Evolutionary conservation across 1,139 yeast species (phyloP), one percentile per base, ranked within the genome.

Genomic region (Nakaseomyces kungkrabaensis): DNA sequence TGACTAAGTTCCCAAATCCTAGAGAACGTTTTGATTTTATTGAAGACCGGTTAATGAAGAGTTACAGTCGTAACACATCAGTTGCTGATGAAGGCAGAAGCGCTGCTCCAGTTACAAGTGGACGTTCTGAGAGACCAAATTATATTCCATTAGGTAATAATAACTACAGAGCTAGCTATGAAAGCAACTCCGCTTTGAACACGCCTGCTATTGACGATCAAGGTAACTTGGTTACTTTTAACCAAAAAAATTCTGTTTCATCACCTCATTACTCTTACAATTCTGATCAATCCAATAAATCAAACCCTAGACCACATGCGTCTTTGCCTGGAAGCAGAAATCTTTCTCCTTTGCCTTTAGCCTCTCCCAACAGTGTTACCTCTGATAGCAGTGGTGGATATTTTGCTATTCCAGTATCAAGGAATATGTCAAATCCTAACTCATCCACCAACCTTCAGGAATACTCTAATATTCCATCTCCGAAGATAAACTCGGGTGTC

Each of bases 141-240:
- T 61, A 54, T 45, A 63, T 63, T 37, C 59, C 60, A 36, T 51
- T 63, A 33, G 56, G 44, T 10, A 29, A 27, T 13, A 29, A 29
- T 11, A 38, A 38, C 11, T 38, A 24, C 31, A 38, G 17, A 25
- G 5, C 42, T 10, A 38, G 11, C 13, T 25, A 24, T 11, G 34
- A 41, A 11, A 41, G 44, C n/a, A 41, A n/a, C 4, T 57, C 68
- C 8, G 58, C 50, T 36, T 52, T 64, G 5, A 61, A 62, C 37
- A 65, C 70, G 1, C 70, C 70, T 7, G 65, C 67, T n/a, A 62
- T 65, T 44, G 70, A 66, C 51, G 70, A 66, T 43, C 59, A 66
- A 49, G 69, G 70, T 38, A 66, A 66, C 48, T 50, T 66, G 52
- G 61, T 66, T 4, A 34, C 47, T 25, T 45, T 34, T 26, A n/a